Conservation (phyloP, 2,329 filamentous ascomycete genomes). For the Cladosporium sphaerospermum region DNA sequence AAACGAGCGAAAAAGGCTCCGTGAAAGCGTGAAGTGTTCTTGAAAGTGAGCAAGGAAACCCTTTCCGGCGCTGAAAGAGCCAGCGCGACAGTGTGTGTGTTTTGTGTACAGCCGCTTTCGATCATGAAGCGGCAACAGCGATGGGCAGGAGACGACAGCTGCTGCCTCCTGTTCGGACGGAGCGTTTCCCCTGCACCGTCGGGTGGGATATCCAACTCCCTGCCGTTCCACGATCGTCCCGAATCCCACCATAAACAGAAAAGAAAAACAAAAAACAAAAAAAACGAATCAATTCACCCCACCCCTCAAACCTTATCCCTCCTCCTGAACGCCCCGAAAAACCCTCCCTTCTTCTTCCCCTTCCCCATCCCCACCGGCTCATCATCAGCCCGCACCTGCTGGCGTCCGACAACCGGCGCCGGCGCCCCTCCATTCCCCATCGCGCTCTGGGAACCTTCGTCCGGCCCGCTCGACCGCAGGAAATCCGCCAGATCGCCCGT, state of each 20-base stretch:
- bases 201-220: too few species aligned
- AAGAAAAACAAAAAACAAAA: background rate
- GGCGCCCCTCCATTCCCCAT: background rate
- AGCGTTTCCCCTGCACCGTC: too few species aligned
- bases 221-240: too few species aligned
- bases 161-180: too few species aligned
- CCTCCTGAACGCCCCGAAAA: constrained; percentile 4
- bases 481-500: constrained; percentile 38
- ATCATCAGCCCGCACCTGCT: background rate
- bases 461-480: constrained; percentile 4
- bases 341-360: constrained; percentile 7
- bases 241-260: background rate
- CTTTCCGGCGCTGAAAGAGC: too few species aligned
- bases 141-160: too few species aligned
- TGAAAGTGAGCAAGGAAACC: too few species aligned
- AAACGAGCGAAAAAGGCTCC: too few species aligned
- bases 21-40: too few species aligned
- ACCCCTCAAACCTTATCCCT: background rate
- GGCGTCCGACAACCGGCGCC: background rate
- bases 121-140: too few species aligned
- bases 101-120: too few species aligned
- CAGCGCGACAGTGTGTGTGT: too few species aligned
- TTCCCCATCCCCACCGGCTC: background rate
- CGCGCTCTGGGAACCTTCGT: background rate
- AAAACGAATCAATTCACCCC: background rate